Conservation (phyloP, 169 alveolate species). For the Cyclospora cayetanensis region DNA sequence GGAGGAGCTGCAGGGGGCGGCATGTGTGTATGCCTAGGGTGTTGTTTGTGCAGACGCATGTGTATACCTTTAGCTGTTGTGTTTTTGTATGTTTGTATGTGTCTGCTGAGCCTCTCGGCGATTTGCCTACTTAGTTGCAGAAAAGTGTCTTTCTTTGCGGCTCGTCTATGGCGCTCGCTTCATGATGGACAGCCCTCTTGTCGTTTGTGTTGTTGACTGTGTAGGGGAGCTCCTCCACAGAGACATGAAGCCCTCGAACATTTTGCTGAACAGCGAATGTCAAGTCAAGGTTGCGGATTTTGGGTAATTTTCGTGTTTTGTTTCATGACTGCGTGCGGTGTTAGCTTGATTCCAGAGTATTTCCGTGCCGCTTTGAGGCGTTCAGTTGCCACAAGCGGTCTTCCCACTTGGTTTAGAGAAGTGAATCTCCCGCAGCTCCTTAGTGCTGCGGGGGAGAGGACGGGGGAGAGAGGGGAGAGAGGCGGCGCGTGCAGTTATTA, state of each 20-base stretch:
- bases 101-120: neutral
- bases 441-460: too few species aligned
- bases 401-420: too few species aligned
- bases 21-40: too few species aligned
- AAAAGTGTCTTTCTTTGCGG: neutral
- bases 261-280: slow-evolving; percentile 97
- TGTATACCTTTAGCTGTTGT: neutral
- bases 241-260: slow-evolving; percentile 98
- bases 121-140: neutral
- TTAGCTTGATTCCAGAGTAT: too few species aligned
- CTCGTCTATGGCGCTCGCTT: neutral
- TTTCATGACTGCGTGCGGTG: too few species aligned
- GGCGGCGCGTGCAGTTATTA: too few species aligned
- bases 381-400: too few species aligned
- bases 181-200: too few species aligned
- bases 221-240: slow-evolving; percentile 97
- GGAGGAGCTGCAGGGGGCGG: too few species aligned
- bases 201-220: neutral
- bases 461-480: too few species aligned
- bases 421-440: too few species aligned
- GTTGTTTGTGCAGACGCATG: neutral
- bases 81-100: neutral
- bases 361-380: too few species aligned
- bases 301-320: slow-evolving; percentile 83
- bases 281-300: slow-evolving; percentile 98